Evolutionary conservation across 129 eudicot genomes (phyloP).

Genomic region (Helianthus tuberosus): DNA sequence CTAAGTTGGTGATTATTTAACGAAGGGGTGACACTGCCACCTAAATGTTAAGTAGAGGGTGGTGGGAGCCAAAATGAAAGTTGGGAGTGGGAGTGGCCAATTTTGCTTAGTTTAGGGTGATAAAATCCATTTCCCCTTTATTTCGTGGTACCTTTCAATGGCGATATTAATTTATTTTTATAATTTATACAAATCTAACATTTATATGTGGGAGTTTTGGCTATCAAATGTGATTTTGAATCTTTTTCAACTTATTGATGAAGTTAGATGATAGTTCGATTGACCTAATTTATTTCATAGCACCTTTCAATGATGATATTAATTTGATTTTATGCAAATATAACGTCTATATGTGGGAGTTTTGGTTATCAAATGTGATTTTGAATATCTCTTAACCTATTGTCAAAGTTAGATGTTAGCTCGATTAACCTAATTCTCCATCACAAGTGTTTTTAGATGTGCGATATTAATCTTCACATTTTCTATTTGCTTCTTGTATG

Average conservation of each 20-base stretch:
- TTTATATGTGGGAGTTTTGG: background rate
- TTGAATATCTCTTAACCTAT: background rate
- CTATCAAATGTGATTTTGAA: background rate
- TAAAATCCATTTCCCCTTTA: too few relatives aligned
- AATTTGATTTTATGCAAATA: background rate
- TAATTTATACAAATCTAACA: background rate
- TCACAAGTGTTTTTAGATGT: slow-evolving; percentile 1
- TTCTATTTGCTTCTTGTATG: background rate
- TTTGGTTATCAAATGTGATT: slow-evolving; percentile 1
- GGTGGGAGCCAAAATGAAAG: too few relatives aligned
- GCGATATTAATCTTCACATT: background rate
- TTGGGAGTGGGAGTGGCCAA: too few relatives aligned
- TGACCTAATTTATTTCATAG: background rate
- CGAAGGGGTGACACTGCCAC: too few relatives aligned
- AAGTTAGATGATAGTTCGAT: slow-evolving; percentile 2
- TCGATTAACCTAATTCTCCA: background rate
- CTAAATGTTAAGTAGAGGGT: too few relatives aligned
- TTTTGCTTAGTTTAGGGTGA: too few relatives aligned
- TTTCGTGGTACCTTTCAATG: background rate
- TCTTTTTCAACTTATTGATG: background rate
- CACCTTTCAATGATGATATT: background rate
- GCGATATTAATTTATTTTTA: background rate
- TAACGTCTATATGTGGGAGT: background rate
- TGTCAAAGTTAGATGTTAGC: slow-evolving; percentile 14
- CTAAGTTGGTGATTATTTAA: too few relatives aligned